phyloP scores from a whole-genome alignment of 345 rosid species.

The Populus simonii region DNA sequence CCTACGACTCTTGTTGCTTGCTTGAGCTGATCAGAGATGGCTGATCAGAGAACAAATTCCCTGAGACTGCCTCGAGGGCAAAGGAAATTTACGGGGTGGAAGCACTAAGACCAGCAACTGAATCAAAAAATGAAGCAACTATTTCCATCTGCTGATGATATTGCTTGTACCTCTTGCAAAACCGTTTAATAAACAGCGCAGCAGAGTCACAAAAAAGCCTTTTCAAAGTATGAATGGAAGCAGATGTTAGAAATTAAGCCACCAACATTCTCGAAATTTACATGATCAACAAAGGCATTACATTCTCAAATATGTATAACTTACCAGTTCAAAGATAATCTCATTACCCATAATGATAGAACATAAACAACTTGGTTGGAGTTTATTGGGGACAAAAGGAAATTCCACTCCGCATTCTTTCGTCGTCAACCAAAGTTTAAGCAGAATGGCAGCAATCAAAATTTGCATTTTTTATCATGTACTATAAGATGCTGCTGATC shows the following conservation, averaged over 20 bases:
- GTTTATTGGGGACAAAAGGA: slow-evolving; percentile 1
- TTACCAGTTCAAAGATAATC: neutral
- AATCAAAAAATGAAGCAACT: slow-evolving; percentile 64
- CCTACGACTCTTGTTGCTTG: slow-evolving; percentile 32
- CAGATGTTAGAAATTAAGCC: neutral
- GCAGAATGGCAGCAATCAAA: neutral
- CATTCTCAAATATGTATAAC: too few relatives aligned
- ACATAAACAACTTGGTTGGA: neutral
- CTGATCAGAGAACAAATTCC: neutral
- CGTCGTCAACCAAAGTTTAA: neutral
- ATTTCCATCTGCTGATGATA: slow-evolving; percentile 65
- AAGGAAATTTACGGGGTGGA: slow-evolving; percentile 49
- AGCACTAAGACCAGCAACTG: slow-evolving; percentile 56
- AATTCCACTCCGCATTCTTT: neutral
- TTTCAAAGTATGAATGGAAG: neutral
- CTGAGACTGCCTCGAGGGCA: slow-evolving; percentile 42
- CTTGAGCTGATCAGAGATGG: slow-evolving; percentile 46
- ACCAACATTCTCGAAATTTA: too few relatives aligned
- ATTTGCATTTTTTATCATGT: too few relatives aligned
- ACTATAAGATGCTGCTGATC: too few relatives aligned
- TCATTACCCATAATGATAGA: neutral
- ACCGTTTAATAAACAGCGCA: slow-evolving; percentile 35
- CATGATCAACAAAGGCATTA: too few relatives aligned
- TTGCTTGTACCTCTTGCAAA: slow-evolving; percentile 44
- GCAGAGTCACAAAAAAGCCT: neutral